Evolutionary conservation across 257 asterid species (phyloP).

Genomic region (Nicotiana tomentosiformis): DNA sequence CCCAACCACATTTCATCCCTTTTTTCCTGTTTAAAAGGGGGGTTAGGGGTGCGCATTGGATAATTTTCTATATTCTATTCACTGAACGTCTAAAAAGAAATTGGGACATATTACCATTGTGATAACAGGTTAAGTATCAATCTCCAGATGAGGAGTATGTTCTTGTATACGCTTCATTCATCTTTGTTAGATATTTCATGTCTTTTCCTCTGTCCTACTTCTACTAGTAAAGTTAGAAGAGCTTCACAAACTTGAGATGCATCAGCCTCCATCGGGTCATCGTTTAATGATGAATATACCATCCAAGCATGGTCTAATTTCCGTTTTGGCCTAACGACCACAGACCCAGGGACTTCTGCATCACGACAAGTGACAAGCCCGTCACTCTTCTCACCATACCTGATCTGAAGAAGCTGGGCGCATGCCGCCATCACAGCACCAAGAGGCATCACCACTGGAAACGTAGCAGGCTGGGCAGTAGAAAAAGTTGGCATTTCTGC

Average conservation of each 20-base stretch:
- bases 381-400: conserved; percentile 94
- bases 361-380: conserved; percentile 92
- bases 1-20: neutral
- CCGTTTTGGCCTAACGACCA: conserved; percentile 72
- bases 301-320: conserved; percentile 98
- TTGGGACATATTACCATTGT: neutral
- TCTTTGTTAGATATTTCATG: conserved; percentile 37
- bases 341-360: conserved; percentile 96
- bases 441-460: conserved; percentile 87
- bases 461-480: conserved; percentile 43
- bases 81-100: neutral
- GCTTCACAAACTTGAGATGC: conserved; percentile 97
- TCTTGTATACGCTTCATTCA: conserved; percentile 30
- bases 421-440: conserved; percentile 99
- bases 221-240: conserved; percentile 73
- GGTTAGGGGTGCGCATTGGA: neutral
- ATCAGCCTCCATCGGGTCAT: conserved; percentile 66
- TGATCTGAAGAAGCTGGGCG: conserved; percentile 85
- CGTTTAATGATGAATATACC: conserved; percentile 79
- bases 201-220: conserved; percentile 49
- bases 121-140: neutral
- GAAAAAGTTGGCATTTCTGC: conserved; percentile 72
- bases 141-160: neutral
- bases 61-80: neutral
- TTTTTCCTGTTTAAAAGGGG: neutral